Percentiles rank a stretch among this genome's conserved stretches.
phyloP scores from a whole-genome alignment of 257 asterid species.

The Parsonsia alboflavescens region DNA sequence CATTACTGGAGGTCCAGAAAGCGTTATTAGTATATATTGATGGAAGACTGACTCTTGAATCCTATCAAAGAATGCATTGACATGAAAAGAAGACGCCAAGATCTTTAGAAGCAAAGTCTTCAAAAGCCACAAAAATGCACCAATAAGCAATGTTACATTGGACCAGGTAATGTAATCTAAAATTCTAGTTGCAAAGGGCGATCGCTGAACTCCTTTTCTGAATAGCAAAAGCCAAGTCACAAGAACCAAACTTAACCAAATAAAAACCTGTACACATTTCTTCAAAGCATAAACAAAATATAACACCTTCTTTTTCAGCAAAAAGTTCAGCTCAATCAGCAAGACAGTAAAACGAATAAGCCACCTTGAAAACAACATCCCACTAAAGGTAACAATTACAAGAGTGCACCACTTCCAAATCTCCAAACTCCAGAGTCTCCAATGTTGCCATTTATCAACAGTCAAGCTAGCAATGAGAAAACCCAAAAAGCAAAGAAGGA shows the following conservation, averaged over 20 bases:
- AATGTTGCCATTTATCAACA: slow-evolving; percentile 33
- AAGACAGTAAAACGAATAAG: slow-evolving; percentile 55
- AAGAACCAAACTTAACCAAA: slow-evolving; percentile 67
- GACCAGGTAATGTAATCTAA: slow-evolving; percentile 67
- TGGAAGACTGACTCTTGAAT: slow-evolving; percentile 70
- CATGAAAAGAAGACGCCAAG: slow-evolving; percentile 77
- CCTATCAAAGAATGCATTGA: slow-evolving; percentile 73
- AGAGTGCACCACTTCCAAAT: slow-evolving; percentile 73
- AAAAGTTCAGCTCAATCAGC: slow-evolving; percentile 66
- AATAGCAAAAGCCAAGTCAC: slow-evolving; percentile 60
- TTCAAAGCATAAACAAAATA: slow-evolving; percentile 72
- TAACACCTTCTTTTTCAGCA: slow-evolving; percentile 66
- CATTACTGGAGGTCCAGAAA: slow-evolving; percentile 70
- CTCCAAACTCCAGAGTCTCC: slow-evolving; percentile 46
- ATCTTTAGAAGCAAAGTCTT: slow-evolving; percentile 71
- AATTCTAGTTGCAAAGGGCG: slow-evolving; percentile 26
- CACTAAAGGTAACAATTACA: slow-evolving; percentile 72
- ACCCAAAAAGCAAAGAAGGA: slow-evolving; percentile 50
- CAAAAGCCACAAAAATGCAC: slow-evolving; percentile 68
- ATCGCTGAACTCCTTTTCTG: slow-evolving; percentile 35
- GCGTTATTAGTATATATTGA: slow-evolving; percentile 59
- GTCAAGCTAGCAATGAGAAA: slow-evolving; percentile 51
- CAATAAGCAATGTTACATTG: slow-evolving; percentile 54
- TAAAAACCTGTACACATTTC: slow-evolving; percentile 59
- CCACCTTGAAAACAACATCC: slow-evolving; percentile 61